Evolutionary conservation across 2,329 filamentous ascomycete genomes (phyloP).

Genomic region (Pyricularia sp.): DNA sequence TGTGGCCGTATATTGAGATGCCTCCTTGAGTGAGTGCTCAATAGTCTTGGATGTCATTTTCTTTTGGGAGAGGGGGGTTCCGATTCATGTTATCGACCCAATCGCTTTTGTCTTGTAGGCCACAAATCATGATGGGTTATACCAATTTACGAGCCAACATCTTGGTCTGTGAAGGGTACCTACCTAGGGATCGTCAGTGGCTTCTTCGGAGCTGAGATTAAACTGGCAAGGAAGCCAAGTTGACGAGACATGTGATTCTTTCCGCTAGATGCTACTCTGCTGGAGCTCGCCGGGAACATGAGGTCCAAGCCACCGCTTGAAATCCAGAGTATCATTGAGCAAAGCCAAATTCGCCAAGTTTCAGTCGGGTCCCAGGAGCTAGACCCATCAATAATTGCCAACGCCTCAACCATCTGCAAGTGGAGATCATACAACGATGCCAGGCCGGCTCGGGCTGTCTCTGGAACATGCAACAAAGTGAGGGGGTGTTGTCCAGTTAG

Average conservation of each 20-base stretch:
- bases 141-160: neutral
- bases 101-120: neutral
- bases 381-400: no score
- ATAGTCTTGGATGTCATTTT: neutral
- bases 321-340: no score
- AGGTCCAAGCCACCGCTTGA: neutral
- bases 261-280: neutral
- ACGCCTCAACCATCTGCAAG: no score
- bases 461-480: no score
- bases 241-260: neutral
- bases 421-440: no score
- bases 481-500: no score
- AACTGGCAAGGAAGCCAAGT: neutral
- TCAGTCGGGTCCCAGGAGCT: no score
- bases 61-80: neutral
- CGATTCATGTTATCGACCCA: neutral
- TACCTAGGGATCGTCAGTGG: neutral
- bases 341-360: no score
- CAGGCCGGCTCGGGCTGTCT: no score
- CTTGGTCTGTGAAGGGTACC: neutral
- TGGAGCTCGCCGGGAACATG: neutral
- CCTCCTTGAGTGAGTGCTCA: neutral
- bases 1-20: neutral
- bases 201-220: neutral
- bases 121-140: neutral